Percentiles rank a stretch among this genome's conserved stretches.
Evolutionary conservation across 805 yeast species (phyloP).

Genomic region (Cyberlindnera maritima): DNA sequence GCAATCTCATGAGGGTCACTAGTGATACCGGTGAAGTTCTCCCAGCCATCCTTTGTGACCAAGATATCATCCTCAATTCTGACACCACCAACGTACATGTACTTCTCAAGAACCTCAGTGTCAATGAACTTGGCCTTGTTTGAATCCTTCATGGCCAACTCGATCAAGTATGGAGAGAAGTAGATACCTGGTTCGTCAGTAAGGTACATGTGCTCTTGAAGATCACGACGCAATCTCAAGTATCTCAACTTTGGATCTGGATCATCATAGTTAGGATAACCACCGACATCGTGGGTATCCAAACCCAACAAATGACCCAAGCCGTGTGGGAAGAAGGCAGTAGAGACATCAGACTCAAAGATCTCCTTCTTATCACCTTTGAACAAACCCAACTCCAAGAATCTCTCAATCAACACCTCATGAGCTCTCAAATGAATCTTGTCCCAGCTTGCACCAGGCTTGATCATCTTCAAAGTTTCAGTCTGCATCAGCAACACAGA

Average conservation of each 20-base stretch:
- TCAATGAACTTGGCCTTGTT: constrained; percentile 45
- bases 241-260: constrained; percentile 72
- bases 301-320: constrained; percentile 90
- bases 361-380: constrained; percentile 61
- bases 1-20: constrained; percentile 83
- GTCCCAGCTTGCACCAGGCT: constrained; percentile 86
- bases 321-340: constrained; percentile 92
- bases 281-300: constrained; percentile 97
- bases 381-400: constrained; percentile 75
- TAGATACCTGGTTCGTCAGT: constrained; percentile 96
- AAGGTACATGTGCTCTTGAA: constrained; percentile 76
- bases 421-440: constrained; percentile 81
- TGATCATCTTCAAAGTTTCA: constrained; percentile 64
- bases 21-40: constrained; percentile 79
- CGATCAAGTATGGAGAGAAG: constrained; percentile 79
- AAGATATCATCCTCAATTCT: constrained; percentile 92
- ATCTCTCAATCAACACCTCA: constrained; percentile 65
- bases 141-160: constrained; percentile 51
- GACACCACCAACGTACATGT: constrained; percentile 93
- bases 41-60: constrained; percentile 73
- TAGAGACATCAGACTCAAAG: constrained; percentile 65
- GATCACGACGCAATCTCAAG: constrained; percentile 73
- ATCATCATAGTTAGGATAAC: constrained; percentile 81
- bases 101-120: constrained; percentile 63
- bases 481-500: constrained; percentile 81